A percentile compares a stretch with the other conserved stretches of the same genome.
Conservation (phyloP, 2,329 filamentous ascomycete species). For the Phialophora tarda region DNA sequence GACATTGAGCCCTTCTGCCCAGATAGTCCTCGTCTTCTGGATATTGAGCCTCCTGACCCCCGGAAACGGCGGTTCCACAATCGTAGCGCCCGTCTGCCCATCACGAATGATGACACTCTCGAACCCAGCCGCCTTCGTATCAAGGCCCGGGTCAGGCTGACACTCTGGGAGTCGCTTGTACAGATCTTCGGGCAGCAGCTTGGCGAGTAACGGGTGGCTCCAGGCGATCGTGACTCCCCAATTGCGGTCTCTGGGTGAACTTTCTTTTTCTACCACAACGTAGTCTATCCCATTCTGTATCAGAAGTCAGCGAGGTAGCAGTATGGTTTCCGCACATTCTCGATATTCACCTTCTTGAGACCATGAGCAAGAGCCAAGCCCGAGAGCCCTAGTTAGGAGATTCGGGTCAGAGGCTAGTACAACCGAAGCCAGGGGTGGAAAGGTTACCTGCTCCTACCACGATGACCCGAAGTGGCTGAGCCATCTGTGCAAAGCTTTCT, state of each 20-base stretch:
- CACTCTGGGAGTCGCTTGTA: conserved; percentile 42
- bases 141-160: conserved; percentile 46
- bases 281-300: conserved; percentile 34
- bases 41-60: conserved; percentile 47
- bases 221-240: conserved; percentile 42
- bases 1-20: conserved; percentile 43
- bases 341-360: conserved; percentile 26
- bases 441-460: conserved; percentile 12
- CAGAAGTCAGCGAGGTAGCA: too few relatives aligned
- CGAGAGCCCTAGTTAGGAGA: conserved; percentile 23
- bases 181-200: conserved; percentile 46
- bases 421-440: background rate
- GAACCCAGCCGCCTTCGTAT: conserved; percentile 27
- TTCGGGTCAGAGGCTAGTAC: background rate
- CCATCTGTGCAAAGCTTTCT: conserved; percentile 8
- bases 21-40: conserved; percentile 45
- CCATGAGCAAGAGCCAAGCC: conserved; percentile 34
- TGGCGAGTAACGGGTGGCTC: conserved; percentile 46
- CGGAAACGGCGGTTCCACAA: conserved; percentile 39
- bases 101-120: conserved; percentile 36
- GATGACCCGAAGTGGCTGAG: conserved; percentile 25
- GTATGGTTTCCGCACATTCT: background rate
- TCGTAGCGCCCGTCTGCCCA: conserved; percentile 39
- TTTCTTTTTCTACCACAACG: conserved; percentile 34
- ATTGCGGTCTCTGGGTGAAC: conserved; percentile 33